phyloP scores from a whole-genome alignment of 176 grass and related monocot genomes.

The Cenchrus americanus region DNA sequence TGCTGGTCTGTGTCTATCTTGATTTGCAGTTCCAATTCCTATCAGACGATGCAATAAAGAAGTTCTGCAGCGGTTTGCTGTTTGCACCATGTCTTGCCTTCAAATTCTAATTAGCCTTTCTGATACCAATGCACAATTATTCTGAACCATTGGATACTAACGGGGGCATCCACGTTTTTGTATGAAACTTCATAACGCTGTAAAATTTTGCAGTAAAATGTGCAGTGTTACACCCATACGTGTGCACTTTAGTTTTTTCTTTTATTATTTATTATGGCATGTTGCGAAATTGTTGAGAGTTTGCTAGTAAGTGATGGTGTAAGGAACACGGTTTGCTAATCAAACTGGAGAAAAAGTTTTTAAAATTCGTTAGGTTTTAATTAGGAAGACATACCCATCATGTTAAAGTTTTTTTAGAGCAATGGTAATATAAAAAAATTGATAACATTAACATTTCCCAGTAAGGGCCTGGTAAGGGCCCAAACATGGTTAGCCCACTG shows the following conservation, averaged over 20 bases:
- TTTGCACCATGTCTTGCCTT: not conserved
- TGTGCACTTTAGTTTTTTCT: not conserved
- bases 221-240: not conserved
- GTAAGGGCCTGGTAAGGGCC: not conserved
- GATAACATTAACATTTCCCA: not conserved
- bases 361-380: not conserved
- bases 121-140: no score
- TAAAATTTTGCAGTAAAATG: not conserved
- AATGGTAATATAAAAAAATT: no score
- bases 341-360: not conserved
- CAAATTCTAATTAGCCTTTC: not conserved
- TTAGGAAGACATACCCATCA: no score
- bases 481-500: not conserved
- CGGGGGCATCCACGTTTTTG: not conserved
- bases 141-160: not conserved
- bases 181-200: not conserved
- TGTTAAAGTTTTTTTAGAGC: no score
- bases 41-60: not conserved
- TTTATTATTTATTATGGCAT: not conserved
- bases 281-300: not conserved
- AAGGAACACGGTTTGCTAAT: not conserved
- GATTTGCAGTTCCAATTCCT: not conserved
- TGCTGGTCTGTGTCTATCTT: not conserved
- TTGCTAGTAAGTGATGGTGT: not conserved
- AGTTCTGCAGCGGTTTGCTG: not conserved